phyloP scores from a whole-genome alignment of 345 rosid genomes.

The Aurinia saxatilis region DNA sequence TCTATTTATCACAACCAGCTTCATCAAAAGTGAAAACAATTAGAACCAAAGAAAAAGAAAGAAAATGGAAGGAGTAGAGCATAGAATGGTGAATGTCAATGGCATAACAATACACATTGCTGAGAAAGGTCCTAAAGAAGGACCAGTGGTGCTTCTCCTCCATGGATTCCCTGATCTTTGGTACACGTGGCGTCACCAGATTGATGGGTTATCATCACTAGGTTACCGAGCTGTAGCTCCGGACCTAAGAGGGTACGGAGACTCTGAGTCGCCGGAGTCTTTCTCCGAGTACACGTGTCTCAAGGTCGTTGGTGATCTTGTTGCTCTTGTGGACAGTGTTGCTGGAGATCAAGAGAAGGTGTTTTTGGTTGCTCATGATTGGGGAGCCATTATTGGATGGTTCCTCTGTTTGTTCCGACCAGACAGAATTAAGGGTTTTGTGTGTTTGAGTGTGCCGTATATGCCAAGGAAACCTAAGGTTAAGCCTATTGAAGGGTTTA shows the following conservation, averaged over 20 bases:
- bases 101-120: constrained; percentile 77
- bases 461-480: constrained; percentile 52
- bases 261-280: constrained; percentile 47
- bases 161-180: constrained; percentile 88
- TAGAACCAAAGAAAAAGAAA: background rate
- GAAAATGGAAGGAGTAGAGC: constrained; percentile 48
- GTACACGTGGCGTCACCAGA: constrained; percentile 91
- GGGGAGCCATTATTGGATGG: constrained; percentile 81
- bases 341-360: constrained; percentile 51
- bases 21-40: background rate
- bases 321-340: constrained; percentile 51
- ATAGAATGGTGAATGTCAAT: constrained; percentile 45
- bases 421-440: constrained; percentile 55
- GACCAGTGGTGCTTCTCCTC: constrained; percentile 51
- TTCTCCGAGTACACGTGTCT: constrained; percentile 45
- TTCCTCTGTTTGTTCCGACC: constrained; percentile 64
- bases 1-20: background rate
- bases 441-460: constrained; percentile 60
- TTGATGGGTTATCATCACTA: constrained; percentile 39
- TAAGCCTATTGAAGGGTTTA: constrained; percentile 47
- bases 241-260: constrained; percentile 77
- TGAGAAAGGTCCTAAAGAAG: constrained; percentile 50
- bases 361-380: constrained; percentile 68
- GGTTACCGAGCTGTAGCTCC: constrained; percentile 72
- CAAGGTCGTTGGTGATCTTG: constrained; percentile 54